Conservation (phyloP, 2,329 filamentous ascomycete genomes). For the Arthrobotrys iridis region DNA sequence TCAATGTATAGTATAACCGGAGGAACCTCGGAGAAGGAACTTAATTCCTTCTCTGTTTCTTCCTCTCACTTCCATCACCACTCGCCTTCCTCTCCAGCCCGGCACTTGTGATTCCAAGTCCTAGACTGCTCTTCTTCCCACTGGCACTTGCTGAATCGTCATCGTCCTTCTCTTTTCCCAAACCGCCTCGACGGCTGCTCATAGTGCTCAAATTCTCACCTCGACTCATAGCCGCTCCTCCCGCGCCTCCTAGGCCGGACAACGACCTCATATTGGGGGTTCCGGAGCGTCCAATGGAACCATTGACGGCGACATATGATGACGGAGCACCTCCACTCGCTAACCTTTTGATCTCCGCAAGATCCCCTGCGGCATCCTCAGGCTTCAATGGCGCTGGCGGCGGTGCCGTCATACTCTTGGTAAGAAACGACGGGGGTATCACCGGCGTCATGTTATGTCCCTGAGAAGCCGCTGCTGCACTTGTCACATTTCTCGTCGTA, state of each 20-base stretch:
- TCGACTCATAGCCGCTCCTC: slow-evolving; percentile 37
- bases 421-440: slow-evolving; percentile 46
- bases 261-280: slow-evolving; percentile 36
- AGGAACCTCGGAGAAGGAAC: neutral
- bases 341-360: slow-evolving; percentile 33
- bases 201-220: slow-evolving; percentile 47
- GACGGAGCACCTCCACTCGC: slow-evolving; percentile 22
- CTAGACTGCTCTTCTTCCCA: slow-evolving; percentile 42
- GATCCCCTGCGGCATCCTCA: slow-evolving; percentile 30
- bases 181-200: slow-evolving; percentile 38
- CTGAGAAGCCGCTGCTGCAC: slow-evolving; percentile 35
- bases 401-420: slow-evolving; percentile 46
- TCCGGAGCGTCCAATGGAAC: slow-evolving; percentile 21
- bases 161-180: slow-evolving; percentile 28
- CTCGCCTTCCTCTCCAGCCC: slow-evolving; percentile 45
- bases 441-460: slow-evolving; percentile 46
- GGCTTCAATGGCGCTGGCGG: slow-evolving; percentile 36
- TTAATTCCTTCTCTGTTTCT: slow-evolving; percentile 46
- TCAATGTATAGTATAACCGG: neutral
- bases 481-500: slow-evolving; percentile 41
- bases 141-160: slow-evolving; percentile 42
- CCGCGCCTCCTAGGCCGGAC: slow-evolving; percentile 35
- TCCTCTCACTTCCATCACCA: slow-evolving; percentile 49
- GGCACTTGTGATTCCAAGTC: slow-evolving; percentile 49
- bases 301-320: slow-evolving; percentile 18